phyloP scores from a whole-genome alignment of 176 grass and related monocot genomes.

The Paspalum notatum region DNA sequence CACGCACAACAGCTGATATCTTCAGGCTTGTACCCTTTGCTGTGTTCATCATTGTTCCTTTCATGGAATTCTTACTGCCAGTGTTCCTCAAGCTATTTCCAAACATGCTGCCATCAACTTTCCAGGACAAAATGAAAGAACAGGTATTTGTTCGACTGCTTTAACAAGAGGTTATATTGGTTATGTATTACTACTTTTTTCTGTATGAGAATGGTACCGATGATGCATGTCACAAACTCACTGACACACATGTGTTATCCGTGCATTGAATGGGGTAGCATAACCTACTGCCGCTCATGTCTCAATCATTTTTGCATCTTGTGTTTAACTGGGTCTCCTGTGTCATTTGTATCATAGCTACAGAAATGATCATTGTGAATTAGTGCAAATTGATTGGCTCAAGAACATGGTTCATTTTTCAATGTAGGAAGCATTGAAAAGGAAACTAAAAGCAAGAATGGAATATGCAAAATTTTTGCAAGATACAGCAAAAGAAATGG shows the following conservation, averaged over 20 bases:
- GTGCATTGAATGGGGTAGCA: constrained; percentile 3
- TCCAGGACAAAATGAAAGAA: constrained; percentile 91
- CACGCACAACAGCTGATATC: constrained; percentile 81
- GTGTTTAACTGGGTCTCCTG: constrained; percentile 35
- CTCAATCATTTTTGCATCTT: neutral
- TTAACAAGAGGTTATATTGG: constrained; percentile 16
- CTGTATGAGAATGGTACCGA: constrained; percentile 7
- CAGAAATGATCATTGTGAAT: neutral
- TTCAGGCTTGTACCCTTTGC: constrained; percentile 87
- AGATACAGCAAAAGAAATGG: constrained; percentile 97
- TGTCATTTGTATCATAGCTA: constrained; percentile 17
- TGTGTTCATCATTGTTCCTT: constrained; percentile 92
- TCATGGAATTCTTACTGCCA: constrained; percentile 93
- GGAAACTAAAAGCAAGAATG: constrained; percentile 90
- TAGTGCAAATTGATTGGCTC: constrained; percentile 21
- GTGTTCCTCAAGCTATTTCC: constrained; percentile 88
- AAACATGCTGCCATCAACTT: constrained; percentile 93
- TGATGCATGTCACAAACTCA: constrained; percentile 18
- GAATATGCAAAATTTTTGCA: constrained; percentile 99
- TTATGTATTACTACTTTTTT: constrained; percentile 3
- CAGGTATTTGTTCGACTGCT: constrained; percentile 50
- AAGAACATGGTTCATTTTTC: constrained; percentile 25
- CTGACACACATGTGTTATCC: neutral
- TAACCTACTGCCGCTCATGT: neutral
- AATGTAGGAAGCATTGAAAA: constrained; percentile 87